Percentiles rank a stretch among this genome's conserved stretches.
These are phyloP conservation scores for Citrus glauca DNA, from an alignment of 345 rosid species.

Conservation along the genomic window DNA sequence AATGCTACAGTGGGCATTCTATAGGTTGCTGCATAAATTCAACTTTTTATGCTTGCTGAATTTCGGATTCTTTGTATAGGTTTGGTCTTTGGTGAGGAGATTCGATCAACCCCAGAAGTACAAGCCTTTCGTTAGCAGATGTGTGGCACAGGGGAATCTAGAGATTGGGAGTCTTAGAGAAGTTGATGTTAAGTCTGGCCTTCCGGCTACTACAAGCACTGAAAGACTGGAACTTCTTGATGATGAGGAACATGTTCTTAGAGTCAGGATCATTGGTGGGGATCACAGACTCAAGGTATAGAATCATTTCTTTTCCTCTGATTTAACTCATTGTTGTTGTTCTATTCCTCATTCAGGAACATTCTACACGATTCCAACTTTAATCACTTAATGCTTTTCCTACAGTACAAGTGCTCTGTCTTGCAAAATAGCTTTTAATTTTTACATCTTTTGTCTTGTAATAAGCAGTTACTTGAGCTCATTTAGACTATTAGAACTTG, in stretches of 20 bases:
- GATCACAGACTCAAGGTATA: constrained; percentile 79
- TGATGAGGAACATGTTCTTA: constrained; percentile 71
- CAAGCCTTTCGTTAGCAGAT: constrained; percentile 73
- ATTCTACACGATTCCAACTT: not conserved
- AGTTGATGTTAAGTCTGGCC: constrained; percentile 77
- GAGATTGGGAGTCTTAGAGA: constrained; percentile 84
- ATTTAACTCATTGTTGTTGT: not conserved
- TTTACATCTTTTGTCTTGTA: constrained; percentile 1
- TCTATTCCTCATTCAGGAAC: not conserved
- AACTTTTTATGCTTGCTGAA: not conserved
- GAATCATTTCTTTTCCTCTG: not conserved
- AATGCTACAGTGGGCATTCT: constrained; percentile 2
- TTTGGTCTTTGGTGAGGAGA: constrained; percentile 81
- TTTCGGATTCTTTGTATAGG: constrained; percentile 28
- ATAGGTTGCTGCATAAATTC: not conserved
- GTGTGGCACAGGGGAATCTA: constrained; percentile 59
- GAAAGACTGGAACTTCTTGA: constrained; percentile 77
- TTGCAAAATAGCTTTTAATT: not conserved
- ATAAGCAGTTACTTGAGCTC: not conserved
- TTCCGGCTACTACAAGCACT: constrained; percentile 80
- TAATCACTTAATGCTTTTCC: not conserved
- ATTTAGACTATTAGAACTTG: not conserved
- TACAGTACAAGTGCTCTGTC: not conserved
- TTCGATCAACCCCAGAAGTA: constrained; percentile 83
- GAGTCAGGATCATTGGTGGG: constrained; percentile 71